Base-by-base conservation (phyloP, 768 basidiomycete genomes). In the Lentinula aciculospora region DNA sequence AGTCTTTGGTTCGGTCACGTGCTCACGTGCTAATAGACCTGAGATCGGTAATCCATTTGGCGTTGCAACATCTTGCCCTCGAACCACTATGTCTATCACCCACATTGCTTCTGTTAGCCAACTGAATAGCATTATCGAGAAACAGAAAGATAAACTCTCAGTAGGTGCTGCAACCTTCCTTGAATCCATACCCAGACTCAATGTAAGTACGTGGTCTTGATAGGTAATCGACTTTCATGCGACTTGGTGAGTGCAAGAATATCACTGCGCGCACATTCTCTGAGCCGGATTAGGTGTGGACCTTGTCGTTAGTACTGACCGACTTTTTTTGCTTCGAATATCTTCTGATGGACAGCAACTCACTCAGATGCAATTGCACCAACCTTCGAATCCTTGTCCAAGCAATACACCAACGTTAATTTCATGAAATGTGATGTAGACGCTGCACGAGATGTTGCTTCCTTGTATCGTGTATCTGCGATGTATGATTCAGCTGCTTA, bases 201-300 rank as follows among this genome's bases (percentile, higher is more conserved):
- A n/a, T n/a, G n/a, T n/a, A n/a, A n/a, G n/a, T n/a, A n/a, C n/a
- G 42, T 40, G 48, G 40, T 21, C 29, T 29, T 56, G 23, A n/a
- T 48, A 90, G 89, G 85, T 93, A 59, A 89, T 93, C 60, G 91
- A 93, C 71, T 93, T 93, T 66, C 88, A 92, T 68, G 91, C 91
- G 56, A 81, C 85, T 60, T 93, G 91, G 91, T 89, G 62, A 62
- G 72, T 63, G n/a, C 34, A 3, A 58, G 46, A 31, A 8, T 32
- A 32, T 29, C 19, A 46, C 29, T 28, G 34, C 32, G 23, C n/a
- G 44, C 39, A 6, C 10, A 17, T 39, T 25, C 60, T 50, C 31
- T 17, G 10, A 54, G 37, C 55, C 6, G 49, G 57, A 15, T 45
- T 37, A 92, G 90, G 92, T 93, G 91, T 77, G 85, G 88, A 1